Conservation (phyloP, 306 rosid species). For the Coriaria nepalensis region DNA sequence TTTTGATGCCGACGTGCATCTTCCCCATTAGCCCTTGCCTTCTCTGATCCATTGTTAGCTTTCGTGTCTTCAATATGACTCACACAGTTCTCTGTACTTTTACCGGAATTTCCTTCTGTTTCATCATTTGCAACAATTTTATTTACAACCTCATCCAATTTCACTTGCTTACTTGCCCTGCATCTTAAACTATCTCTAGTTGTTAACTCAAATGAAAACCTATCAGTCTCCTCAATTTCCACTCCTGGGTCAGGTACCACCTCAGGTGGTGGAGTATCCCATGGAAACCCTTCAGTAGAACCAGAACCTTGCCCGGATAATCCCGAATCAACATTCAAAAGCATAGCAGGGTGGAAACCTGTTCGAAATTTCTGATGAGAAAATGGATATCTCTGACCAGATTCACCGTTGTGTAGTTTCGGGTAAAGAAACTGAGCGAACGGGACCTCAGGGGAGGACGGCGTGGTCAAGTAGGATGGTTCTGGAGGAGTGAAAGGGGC, state of each 20-base stretch:
- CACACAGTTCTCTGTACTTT: neutral
- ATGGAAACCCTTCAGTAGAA: slow-evolving; percentile 19
- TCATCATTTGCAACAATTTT: slow-evolving; percentile 11
- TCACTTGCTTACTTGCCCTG: slow-evolving; percentile 24
- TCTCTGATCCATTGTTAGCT: slow-evolving; percentile 19
- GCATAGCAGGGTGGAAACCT: slow-evolving; percentile 77
- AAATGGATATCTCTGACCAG: slow-evolving; percentile 42
- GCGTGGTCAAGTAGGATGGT: slow-evolving; percentile 77
- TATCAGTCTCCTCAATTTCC: slow-evolving; percentile 18
- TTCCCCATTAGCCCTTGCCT: slow-evolving; percentile 20
- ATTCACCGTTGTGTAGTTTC: slow-evolving; percentile 32
- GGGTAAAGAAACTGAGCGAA: slow-evolving; percentile 82
- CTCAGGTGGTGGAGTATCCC: slow-evolving; percentile 16
- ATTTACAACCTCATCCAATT: slow-evolving; percentile 26
- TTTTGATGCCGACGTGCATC: slow-evolving; percentile 29
- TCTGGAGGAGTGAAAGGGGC: slow-evolving; percentile 95
- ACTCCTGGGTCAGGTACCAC: slow-evolving; percentile 6
- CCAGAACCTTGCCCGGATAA: slow-evolving; percentile 25
- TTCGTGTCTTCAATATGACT: neutral
- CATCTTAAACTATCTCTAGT: slow-evolving; percentile 19
- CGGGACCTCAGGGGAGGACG: slow-evolving; percentile 97
- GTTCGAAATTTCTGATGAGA: slow-evolving; percentile 73
- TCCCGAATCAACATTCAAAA: slow-evolving; percentile 45
- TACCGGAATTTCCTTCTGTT: slow-evolving; percentile 4
- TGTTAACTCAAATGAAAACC: slow-evolving; percentile 32